Conservation (phyloP, 495 filamentous ascomycete genomes). For the Cairneyella variabilis region DNA sequence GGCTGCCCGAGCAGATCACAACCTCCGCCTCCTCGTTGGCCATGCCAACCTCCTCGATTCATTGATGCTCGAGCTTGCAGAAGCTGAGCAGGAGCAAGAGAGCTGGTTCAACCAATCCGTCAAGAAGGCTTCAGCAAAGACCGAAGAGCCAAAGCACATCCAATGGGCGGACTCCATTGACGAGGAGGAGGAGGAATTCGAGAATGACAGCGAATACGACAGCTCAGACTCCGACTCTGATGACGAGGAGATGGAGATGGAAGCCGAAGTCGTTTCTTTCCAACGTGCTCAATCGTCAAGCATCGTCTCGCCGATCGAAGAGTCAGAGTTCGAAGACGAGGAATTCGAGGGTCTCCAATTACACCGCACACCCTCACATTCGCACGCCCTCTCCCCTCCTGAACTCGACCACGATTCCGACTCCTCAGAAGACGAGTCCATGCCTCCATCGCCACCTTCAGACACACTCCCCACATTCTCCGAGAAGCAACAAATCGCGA, state of each 20-base stretch:
- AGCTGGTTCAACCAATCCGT: constrained; percentile 97
- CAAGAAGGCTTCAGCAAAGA: constrained; percentile 61
- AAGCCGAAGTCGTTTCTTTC: constrained; percentile 39
- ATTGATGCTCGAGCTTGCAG: constrained; percentile 90
- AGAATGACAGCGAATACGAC: constrained; percentile 54
- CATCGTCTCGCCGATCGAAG: constrained; percentile 22
- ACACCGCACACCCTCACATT: constrained; percentile 67
- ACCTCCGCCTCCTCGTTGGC: constrained; percentile 88
- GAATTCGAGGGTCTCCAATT: constrained; percentile 68
- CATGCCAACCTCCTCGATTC: constrained; percentile 98
- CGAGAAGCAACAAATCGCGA: constrained; percentile 47
- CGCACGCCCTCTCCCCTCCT: constrained; percentile 57
- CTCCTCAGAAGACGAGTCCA: constrained; percentile 63
- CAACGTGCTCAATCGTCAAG: constrained; percentile 39
- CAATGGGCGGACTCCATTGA: constrained; percentile 82
- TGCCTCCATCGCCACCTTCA: constrained; percentile 81
- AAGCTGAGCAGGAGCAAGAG: constrained; percentile 94
- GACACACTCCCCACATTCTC: constrained; percentile 63
- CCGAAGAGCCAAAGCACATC: constrained; percentile 63
- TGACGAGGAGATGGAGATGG: constrained; percentile 52
- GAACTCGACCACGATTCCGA: constrained; percentile 72
- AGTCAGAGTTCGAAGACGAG: constrained; percentile 53
- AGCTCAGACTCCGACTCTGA: constrained; percentile 49
- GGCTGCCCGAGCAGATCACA: constrained; percentile 85
- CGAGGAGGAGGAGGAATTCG: constrained; percentile 70